Base-by-base conservation (phyloP, 768 basidiomycete species). In the Agaricus subrufescens region DNA sequence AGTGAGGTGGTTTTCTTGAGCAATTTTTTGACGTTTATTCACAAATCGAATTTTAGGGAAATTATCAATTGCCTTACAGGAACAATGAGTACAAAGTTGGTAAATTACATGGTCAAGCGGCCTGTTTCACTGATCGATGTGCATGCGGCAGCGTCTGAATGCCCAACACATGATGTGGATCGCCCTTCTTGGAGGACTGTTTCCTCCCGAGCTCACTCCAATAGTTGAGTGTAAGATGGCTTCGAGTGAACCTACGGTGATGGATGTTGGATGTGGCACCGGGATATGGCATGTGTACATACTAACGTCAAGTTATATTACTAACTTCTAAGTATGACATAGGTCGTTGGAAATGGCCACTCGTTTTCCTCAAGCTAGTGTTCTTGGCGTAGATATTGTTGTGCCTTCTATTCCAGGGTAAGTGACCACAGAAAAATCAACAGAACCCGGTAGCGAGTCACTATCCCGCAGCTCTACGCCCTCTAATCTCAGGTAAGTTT, bases 191-290 rank as follows among this genome's bases (percentile, higher is more conserved):
- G 66, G 65, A 11, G 67, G 63, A 12, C 58, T 69, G n/a, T 65
- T 61, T 48, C 67, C 67, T n/a, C 40, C 57, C 14, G 49, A 45
- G 4, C 42, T 63, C 23, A 42, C 40, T 26, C 30, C 58, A 25
- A 56, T 52, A 8, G 60, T 66, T 3, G 46, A 66, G 19, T 31
- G 50, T 14, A 52, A 60, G 11, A 52, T 66, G 38, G 27, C 9
- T 53, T 60, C 46, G 38, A 38, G n/a, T 23, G 44, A 26, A 26
- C 50, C 63, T 11, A 47, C 50, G n/a, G 56, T 69, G 15, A 56
- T 68, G 27, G 68, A 69, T 42, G 56, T 69, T 23, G 68, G 68
- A 5, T 68, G 66, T 23, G 67, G 68, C 9, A 67, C 67, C 23
- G 68, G 63, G 25, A 64, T 66, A 46, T 69, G 68, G 67, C 65